Evolutionary conservation across 2,329 filamentous ascomycete genomes (phyloP).

Genomic region (Monosporascus sp.): DNA sequence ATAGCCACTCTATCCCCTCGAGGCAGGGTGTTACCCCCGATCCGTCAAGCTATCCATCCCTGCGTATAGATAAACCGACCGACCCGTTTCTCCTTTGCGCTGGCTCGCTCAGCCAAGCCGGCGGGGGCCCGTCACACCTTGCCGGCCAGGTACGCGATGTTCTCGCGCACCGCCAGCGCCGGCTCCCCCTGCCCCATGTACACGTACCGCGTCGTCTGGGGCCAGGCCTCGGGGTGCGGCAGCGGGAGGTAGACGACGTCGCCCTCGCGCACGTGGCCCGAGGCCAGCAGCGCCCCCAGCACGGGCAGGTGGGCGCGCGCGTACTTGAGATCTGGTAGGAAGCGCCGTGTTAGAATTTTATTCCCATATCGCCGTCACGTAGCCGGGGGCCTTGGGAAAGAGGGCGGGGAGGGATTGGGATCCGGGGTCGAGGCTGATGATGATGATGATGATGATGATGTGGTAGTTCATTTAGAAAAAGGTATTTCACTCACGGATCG

Average conservation of each 20-base stretch:
- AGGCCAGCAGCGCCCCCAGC: constrained; percentile 50
- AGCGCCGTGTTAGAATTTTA: neutral
- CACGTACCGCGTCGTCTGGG: constrained; percentile 48
- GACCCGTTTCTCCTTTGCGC: too few relatives aligned
- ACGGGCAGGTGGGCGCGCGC: constrained; percentile 47
- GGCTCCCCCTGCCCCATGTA: constrained; percentile 47
- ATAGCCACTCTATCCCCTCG: too few relatives aligned
- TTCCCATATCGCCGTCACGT: constrained; percentile 4
- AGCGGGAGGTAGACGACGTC: constrained; percentile 55
- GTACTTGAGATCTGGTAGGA: constrained; percentile 40
- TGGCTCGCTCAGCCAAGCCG: too few relatives aligned
- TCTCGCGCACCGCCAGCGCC: constrained; percentile 43
- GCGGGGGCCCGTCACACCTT: constrained; percentile 25
- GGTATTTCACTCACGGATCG: constrained; percentile 38
- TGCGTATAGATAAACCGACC: too few relatives aligned
- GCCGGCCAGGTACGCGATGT: constrained; percentile 53
- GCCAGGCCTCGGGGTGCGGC: constrained; percentile 53
- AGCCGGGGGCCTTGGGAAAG: neutral
- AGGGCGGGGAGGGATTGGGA: neutral
- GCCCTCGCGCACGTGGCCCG: constrained; percentile 44
- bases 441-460: neutral
- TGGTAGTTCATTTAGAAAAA: too few relatives aligned
- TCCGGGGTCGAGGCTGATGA: neutral
- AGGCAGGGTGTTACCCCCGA: too few relatives aligned
- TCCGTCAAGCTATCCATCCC: too few relatives aligned